A percentile compares a stretch with the other conserved stretches of the same genome.
Conservation (phyloP, 495 filamentous ascomycete genomes). For the Hyaloscypha finlandica region DNA sequence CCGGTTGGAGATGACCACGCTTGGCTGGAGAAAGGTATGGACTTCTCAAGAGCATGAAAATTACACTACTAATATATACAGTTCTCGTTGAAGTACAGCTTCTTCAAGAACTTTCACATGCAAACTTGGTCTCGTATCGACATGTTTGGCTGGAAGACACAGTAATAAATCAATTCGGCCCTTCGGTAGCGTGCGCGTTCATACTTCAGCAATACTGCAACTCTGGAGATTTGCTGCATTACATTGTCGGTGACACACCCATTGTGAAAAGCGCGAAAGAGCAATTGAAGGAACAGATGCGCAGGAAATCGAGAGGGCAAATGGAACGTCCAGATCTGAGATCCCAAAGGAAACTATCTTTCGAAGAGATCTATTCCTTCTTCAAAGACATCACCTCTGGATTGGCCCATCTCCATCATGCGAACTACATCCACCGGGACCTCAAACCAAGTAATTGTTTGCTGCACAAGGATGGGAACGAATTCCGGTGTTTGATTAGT, state of each 20-base stretch:
- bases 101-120: conserved; percentile 85
- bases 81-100: conserved; percentile 90
- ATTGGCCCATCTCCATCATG: conserved; percentile 84
- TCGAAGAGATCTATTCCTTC: conserved; percentile 94
- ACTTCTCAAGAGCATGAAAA: background rate
- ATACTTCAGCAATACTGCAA: conserved; percentile 99
- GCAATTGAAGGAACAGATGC: conserved; percentile 81
- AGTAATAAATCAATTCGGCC: conserved; percentile 79
- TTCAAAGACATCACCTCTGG: conserved; percentile 96
- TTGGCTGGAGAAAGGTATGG: conserved; percentile 80
- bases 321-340: conserved; percentile 47
- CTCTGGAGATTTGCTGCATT: conserved; percentile 84
- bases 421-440: conserved; percentile 94
- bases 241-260: conserved; percentile 70
- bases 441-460: conserved; percentile 96
- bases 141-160: conserved; percentile 96
- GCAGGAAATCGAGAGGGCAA: conserved; percentile 59
- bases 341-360: conserved; percentile 65
- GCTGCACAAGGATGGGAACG: conserved; percentile 64
- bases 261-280: conserved; percentile 62
- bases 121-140: conserved; percentile 95
- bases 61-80: conserved; percentile 12
- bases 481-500: conserved; percentile 81
- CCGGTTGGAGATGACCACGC: conserved; percentile 94
- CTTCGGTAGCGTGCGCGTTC: conserved; percentile 91